phyloP scores from a whole-genome alignment of 2,329 filamentous ascomycete genomes.

The Rutstroemia sp. region DNA sequence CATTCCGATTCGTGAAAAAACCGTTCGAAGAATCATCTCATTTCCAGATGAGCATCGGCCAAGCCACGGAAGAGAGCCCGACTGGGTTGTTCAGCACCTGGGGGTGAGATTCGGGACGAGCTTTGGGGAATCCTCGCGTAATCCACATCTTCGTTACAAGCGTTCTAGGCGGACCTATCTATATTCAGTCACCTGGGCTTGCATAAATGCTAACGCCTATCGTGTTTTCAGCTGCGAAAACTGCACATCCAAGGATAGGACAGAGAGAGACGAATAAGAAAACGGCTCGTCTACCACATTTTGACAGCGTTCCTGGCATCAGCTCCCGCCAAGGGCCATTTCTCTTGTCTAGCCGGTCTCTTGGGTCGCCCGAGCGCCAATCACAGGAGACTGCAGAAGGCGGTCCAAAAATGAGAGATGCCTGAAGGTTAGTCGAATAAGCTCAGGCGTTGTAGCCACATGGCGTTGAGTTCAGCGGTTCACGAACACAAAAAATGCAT shows the following conservation, averaged over 20 bases:
- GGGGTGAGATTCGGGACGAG: not conserved
- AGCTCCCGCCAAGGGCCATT: not conserved
- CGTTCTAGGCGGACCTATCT: not conserved
- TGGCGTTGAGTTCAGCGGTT: not conserved
- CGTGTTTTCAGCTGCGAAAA: not conserved
- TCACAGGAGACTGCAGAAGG: not conserved
- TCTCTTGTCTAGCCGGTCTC: not conserved
- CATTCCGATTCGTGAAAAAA: not conserved
- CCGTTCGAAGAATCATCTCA: not conserved
- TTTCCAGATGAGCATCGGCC: no score
- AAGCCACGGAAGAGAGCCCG: no score
- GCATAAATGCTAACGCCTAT: not conserved
- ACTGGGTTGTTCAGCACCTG: no score
- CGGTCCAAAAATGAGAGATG: not conserved
- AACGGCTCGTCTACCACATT: constrained; percentile 2
- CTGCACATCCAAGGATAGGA: not conserved
- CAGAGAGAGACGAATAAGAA: not conserved
- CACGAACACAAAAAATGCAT: not conserved
- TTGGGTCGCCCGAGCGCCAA: no score
- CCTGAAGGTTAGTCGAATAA: not conserved
- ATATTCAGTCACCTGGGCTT: not conserved
- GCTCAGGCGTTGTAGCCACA: not conserved
- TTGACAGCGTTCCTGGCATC: constrained; percentile 3
- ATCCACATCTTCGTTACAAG: not conserved
- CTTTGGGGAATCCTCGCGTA: no score